Percentiles rank a stretch among this genome's conserved stretches.
Conservation (phyloP, 1,284 basidiomycete species). For the Meira nashicola region DNA sequence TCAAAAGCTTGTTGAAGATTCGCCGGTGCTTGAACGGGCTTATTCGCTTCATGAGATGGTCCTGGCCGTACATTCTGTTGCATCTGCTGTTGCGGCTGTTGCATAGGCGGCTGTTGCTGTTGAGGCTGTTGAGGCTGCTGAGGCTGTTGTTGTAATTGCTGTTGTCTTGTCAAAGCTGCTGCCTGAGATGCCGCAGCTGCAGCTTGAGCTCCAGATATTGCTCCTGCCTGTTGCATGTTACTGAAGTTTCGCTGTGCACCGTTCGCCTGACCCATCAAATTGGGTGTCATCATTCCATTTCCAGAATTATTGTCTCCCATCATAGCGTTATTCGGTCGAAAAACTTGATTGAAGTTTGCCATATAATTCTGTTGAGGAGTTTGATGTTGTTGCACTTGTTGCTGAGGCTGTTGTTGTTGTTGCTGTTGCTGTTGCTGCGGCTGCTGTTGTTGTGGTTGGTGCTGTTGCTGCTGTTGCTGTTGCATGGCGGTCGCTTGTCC, state of each 20-base stretch:
- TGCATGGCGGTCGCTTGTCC: background rate
- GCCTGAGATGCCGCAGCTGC: conserved; percentile 13
- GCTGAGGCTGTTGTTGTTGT: conserved; percentile 7
- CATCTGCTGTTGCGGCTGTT: background rate
- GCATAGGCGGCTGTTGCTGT: background rate
- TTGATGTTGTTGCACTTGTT: conserved; percentile 9
- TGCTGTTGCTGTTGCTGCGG: background rate
- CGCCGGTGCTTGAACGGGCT: background rate
- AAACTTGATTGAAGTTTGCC: background rate
- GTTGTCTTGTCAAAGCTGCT: conserved; percentile 10
- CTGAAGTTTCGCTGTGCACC: conserved; percentile 1
- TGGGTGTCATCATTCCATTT: background rate
- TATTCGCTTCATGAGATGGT: too few relatives aligned
- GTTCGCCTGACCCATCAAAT: background rate
- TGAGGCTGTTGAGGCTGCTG: background rate
- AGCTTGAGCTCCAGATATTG: conserved; percentile 14
- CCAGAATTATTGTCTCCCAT: background rate
- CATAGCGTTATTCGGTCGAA: conserved; percentile 1
- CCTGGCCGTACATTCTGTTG: background rate
- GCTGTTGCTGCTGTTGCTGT: conserved; percentile 8
- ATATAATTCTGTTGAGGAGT: conserved; percentile 1
- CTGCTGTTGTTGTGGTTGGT: conserved; percentile 7
- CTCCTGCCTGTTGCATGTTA: conserved; percentile 3
- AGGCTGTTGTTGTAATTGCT: conserved; percentile 1
- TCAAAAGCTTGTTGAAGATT: conserved; percentile 8